Conservation (phyloP, 1,284 basidiomycete genomes). For the Trametes polyzona region DNA sequence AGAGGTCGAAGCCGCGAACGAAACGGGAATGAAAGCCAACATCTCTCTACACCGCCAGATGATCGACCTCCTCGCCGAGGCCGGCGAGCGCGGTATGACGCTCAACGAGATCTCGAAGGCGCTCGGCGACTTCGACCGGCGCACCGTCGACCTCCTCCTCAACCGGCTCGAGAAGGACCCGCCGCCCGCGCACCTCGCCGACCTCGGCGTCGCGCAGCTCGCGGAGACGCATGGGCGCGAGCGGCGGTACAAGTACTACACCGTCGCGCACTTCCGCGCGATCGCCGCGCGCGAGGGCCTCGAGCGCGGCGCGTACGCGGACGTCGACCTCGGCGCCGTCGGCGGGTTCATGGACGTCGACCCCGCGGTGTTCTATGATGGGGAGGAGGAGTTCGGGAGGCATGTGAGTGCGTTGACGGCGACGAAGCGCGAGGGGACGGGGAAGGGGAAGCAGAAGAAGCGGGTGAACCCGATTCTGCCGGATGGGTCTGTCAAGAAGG, state of each 20-base stretch:
- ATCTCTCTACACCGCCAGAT: conserved; percentile 77
- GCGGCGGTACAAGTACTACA: conserved; percentile 80
- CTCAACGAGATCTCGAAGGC: conserved; percentile 66
- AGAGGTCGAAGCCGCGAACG: conserved; percentile 12
- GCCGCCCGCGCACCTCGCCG: conserved; percentile 70
- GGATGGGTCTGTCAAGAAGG: conserved; percentile 35
- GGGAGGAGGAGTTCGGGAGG: conserved; percentile 41
- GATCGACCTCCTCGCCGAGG: conserved; percentile 65
- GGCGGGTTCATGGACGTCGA: conserved; percentile 57
- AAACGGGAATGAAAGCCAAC: conserved; percentile 54
- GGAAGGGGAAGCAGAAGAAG: conserved; percentile 28
- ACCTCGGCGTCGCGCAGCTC: conserved; percentile 67
- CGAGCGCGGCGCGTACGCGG: conserved; percentile 49
- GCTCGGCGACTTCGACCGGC: conserved; percentile 73
- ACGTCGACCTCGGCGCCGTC: conserved; percentile 50
- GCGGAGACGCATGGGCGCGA: conserved; percentile 81
- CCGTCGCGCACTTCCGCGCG: conserved; percentile 58
- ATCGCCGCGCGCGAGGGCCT: conserved; percentile 63
- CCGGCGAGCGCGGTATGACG: conserved; percentile 70
- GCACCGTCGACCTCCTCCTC: conserved; percentile 79
- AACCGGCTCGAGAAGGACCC: conserved; percentile 63
- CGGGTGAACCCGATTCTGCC: conserved; percentile 32
- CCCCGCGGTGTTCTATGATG: conserved; percentile 56
- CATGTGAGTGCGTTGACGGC: conserved; percentile 56
- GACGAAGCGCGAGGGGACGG: conserved; percentile 14